Evolutionary conservation across 1,284 basidiomycete species (phyloP).

Genomic region (Rhodotorula sp.): DNA sequence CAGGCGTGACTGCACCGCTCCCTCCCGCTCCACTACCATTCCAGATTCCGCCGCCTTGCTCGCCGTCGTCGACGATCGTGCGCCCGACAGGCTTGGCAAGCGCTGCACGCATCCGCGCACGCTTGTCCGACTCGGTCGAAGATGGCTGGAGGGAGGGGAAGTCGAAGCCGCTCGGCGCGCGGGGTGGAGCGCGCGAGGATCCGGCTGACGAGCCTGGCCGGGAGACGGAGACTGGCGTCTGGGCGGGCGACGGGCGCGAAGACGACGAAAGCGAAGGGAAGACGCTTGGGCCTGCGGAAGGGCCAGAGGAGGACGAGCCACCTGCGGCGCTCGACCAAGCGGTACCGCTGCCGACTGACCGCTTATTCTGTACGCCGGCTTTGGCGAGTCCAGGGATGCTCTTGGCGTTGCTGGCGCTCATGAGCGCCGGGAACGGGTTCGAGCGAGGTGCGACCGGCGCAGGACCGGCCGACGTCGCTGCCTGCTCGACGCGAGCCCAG

Average conservation of each 20-base stretch:
- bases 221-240: constrained; percentile 13
- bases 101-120: constrained; percentile 31
- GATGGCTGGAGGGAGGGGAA: constrained; percentile 31
- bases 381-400: constrained; percentile 29
- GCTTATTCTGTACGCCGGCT: constrained; percentile 23
- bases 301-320: background rate
- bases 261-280: constrained; percentile 12
- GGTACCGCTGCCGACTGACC: constrained; percentile 8
- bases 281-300: background rate
- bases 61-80: constrained; percentile 22
- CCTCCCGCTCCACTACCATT: background rate
- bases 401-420: constrained; percentile 29
- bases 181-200: constrained; percentile 4
- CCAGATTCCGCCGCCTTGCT: background rate
- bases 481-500: constrained; percentile 44
- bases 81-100: constrained; percentile 20
- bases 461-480: constrained; percentile 33
- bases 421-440: constrained; percentile 40
- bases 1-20: background rate
- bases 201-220: background rate
- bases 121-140: constrained; percentile 7
- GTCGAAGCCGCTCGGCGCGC: constrained; percentile 17
- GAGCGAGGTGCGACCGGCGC: constrained; percentile 28
- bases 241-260: background rate
- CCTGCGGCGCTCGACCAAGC: constrained; percentile 26